Percentiles rank a stretch among this genome's conserved stretches.
Evolutionary conservation across 768 basidiomycete genomes (phyloP).

Genomic region (Rhodotorula graminis): DNA sequence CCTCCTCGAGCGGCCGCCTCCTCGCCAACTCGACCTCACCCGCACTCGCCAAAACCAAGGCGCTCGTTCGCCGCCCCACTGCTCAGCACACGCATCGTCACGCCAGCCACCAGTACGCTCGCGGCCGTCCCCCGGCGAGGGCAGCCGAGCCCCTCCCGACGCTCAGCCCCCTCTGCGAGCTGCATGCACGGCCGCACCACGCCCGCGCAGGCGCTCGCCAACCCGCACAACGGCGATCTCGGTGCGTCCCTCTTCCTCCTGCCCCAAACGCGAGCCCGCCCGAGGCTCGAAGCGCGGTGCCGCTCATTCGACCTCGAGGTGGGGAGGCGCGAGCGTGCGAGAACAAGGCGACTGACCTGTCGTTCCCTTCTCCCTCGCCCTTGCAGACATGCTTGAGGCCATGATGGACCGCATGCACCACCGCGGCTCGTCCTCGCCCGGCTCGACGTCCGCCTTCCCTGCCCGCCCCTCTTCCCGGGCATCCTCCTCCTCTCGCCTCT

Average conservation of each 20-base stretch:
- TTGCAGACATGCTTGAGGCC: slow-evolving; percentile 20
- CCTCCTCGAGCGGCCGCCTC: no score
- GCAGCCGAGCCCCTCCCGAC: no score
- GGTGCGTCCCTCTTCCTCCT: not conserved
- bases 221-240: not conserved
- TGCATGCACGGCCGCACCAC: not conserved
- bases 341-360: no score
- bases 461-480: slow-evolving; percentile 19
- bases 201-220: not conserved
- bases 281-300: not conserved
- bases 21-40: no score
- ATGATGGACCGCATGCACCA: slow-evolving; percentile 24
- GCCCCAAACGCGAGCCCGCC: not conserved
- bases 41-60: no score
- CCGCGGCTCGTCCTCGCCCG: not conserved
- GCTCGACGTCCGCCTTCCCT: not conserved
- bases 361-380: no score
- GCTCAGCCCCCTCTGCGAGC: no score
- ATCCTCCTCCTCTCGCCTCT: slow-evolving; percentile 20
- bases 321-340: not conserved
- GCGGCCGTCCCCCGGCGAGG: no score
- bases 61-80: no score
- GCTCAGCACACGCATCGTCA: no score
- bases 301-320: not conserved
- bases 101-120: no score